Evolutionary conservation across 208 protist genomes (phyloP), one percentile per base, ranked within the genome.

Genomic region (Trypanosoma theileri): DNA sequence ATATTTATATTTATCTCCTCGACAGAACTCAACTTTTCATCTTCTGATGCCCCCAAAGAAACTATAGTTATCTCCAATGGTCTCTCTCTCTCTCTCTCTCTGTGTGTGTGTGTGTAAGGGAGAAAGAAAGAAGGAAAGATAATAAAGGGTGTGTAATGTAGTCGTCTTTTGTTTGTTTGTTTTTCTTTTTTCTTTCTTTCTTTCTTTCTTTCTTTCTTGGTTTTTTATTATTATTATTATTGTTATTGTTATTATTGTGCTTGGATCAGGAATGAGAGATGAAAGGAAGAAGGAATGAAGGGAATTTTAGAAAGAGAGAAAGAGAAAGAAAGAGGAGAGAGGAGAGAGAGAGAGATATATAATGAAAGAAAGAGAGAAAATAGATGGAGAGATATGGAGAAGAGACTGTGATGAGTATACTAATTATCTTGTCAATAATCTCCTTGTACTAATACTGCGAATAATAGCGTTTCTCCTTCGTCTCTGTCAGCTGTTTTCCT

Each of bases 221-320:
- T 45, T 45, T 12, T 45, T 45, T 45, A 45, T 45, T 45, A 41
- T 61, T 61, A n/a, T 61, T 40, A 41, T 48, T 45, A 45, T 45
- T 45, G 12, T 45, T 45, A 45, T 45, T 45, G 41, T 12, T 45
- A n/a, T n/a, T n/a, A n/a, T n/a, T n/a, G n/a, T n/a, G n/a, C n/a
- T n/a, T n/a, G n/a, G n/a, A n/a, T n/a, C n/a, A n/a, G n/a, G n/a
- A n/a, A n/a, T n/a, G n/a, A n/a, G n/a, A n/a, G n/a, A n/a, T n/a
- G n/a, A n/a, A n/a, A n/a, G 9, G n/a, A 13, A 42, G 11, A 11
- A 9, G n/a, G 42, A 48, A 48, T 48, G 10, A 48, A 12, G 11
- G 44, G 22, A 62, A 50, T 62, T n/a, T n/a, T n/a, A 48, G 13
- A 48, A 11, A 48, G 16, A 48, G 2, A 3, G 1, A 17, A 48